phyloP scores from a whole-genome alignment of 2,329 filamentous ascomycete species.

The Fusarium robinianum region DNA sequence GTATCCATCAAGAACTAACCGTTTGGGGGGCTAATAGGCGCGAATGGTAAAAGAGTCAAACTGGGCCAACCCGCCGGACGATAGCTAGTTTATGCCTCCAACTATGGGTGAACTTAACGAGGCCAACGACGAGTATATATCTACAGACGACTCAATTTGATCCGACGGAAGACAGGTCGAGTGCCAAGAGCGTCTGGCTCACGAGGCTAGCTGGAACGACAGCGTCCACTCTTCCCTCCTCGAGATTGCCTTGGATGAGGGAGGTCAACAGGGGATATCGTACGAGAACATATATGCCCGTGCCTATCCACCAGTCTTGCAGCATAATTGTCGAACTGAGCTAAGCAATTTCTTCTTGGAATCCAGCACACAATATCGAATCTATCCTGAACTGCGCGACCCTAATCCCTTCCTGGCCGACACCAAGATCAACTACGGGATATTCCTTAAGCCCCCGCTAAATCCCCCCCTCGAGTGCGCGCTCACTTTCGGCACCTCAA shows the following conservation, averaged over 20 bases:
- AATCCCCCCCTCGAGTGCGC: background rate
- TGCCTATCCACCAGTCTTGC: background rate
- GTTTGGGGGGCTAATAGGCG: too few species aligned
- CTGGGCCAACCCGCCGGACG: slow-evolving; percentile 7
- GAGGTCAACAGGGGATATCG: background rate
- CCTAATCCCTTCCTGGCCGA: slow-evolving; percentile 3
- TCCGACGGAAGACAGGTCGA: slow-evolving; percentile 4
- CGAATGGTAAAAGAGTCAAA: slow-evolving; percentile 1
- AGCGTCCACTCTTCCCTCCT: slow-evolving; percentile 7
- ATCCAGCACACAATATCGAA: slow-evolving; percentile 2
- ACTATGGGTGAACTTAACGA: background rate
- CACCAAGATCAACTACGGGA: slow-evolving; percentile 5
- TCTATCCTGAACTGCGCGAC: slow-evolving; percentile 3
- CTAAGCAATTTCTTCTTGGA: background rate
- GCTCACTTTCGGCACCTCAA: slow-evolving; percentile 15
- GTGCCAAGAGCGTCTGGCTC: slow-evolving; percentile 5
- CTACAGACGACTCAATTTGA: slow-evolving; percentile 2
- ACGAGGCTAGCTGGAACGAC: slow-evolving; percentile 11
- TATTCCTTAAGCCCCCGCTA: slow-evolving; percentile 2
- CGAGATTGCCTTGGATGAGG: background rate
- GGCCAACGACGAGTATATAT: slow-evolving; percentile 9
- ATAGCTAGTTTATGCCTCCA: slow-evolving; percentile 11
- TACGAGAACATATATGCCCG: slow-evolving; percentile 6
- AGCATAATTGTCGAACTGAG: background rate
- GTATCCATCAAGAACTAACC: too few species aligned